These are phyloP conservation scores for Mucor sp. DNA, from an alignment of 371 early-diverging fungal species.

Conservation along the genomic window DNA sequence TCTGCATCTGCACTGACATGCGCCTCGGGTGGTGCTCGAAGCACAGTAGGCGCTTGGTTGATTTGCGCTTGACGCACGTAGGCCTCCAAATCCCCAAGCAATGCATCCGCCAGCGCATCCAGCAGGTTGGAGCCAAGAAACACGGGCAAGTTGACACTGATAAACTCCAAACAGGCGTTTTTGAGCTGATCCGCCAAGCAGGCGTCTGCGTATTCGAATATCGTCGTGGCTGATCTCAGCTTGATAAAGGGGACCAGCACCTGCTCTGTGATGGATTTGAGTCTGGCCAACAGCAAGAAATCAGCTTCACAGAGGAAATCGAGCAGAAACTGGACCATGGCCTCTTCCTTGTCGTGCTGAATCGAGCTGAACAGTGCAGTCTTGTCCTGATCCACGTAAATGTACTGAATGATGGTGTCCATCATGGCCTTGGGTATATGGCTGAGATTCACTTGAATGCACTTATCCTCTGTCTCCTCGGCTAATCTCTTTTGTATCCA, in stretches of 20 bases:
- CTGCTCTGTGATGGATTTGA: conserved; percentile 59
- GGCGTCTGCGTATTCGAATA: conserved; percentile 60
- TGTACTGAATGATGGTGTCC: conserved; percentile 47
- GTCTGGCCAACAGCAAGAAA: conserved; percentile 59
- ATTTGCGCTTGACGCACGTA: conserved; percentile 27
- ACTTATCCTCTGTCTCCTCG: background rate
- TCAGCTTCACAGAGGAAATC: conserved; percentile 65
- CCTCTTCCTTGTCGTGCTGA: conserved; percentile 45
- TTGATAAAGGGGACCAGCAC: conserved; percentile 54
- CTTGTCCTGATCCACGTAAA: conserved; percentile 54
- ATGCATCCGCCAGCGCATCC: conserved; percentile 10
- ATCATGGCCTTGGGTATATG: conserved; percentile 53
- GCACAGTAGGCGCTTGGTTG: conserved; percentile 17
- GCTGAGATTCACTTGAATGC: conserved; percentile 44
- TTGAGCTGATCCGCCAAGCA: conserved; percentile 57
- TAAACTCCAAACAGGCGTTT: conserved; percentile 57
- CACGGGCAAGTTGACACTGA: conserved; percentile 64
- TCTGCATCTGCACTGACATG: background rate
- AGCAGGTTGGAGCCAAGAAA: conserved; percentile 46
- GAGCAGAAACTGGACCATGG: conserved; percentile 53
- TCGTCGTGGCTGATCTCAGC: conserved; percentile 50
- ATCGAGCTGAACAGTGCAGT: conserved; percentile 40
- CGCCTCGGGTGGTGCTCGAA: background rate
- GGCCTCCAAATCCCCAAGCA: conserved; percentile 31
- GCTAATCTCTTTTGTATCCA: conserved; percentile 54